A percentile compares a stretch with the other conserved stretches of the same genome.
These are phyloP conservation scores for Blastocystis sp. DNA, from an alignment of 352 stramenopile species.

Conservation along the genomic window DNA sequence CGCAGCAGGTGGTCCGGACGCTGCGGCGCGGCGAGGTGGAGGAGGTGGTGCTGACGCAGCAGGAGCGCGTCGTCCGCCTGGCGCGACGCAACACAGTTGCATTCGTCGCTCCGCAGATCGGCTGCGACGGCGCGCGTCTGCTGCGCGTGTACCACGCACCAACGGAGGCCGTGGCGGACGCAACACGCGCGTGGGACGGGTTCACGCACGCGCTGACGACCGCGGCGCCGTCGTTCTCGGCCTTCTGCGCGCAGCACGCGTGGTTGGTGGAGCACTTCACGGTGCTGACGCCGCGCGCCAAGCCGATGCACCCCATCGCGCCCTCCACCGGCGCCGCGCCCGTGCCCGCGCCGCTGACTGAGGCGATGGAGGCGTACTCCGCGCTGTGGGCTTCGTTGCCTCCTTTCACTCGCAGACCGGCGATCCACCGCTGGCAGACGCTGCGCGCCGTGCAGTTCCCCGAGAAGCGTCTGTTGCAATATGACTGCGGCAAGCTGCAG, in stretches of 20 bases:
- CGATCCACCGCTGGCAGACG: constrained; percentile 36
- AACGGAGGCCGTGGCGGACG: neutral
- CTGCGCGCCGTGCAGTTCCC: constrained; percentile 87
- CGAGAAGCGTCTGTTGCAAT: constrained; percentile 93
- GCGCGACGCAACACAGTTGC: constrained; percentile 24
- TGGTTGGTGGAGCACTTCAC: constrained; percentile 10
- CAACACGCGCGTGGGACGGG: neutral
- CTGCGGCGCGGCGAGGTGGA: neutral
- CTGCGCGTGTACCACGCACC: neutral
- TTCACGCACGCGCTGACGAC: neutral
- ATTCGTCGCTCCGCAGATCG: neutral
- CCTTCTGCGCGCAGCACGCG: neutral
- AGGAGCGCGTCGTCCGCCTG: constrained; percentile 17
- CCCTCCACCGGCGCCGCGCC: neutral
- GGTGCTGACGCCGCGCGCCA: neutral
- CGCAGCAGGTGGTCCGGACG: too few relatives aligned
- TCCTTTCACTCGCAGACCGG: neutral
- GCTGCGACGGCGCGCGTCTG: neutral
- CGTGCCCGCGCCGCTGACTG: neutral
- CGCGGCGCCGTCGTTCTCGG: neutral
- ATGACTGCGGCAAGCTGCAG: constrained; percentile 89
- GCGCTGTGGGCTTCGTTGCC: neutral
- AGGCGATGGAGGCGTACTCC: neutral
- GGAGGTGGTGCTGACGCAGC: constrained; percentile 10
- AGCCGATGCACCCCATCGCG: neutral